Evolutionary conservation across 371 early-diverging fungal genomes (phyloP), one percentile per base, ranked within the genome.

Genomic region (Mucor piriformis): DNA sequence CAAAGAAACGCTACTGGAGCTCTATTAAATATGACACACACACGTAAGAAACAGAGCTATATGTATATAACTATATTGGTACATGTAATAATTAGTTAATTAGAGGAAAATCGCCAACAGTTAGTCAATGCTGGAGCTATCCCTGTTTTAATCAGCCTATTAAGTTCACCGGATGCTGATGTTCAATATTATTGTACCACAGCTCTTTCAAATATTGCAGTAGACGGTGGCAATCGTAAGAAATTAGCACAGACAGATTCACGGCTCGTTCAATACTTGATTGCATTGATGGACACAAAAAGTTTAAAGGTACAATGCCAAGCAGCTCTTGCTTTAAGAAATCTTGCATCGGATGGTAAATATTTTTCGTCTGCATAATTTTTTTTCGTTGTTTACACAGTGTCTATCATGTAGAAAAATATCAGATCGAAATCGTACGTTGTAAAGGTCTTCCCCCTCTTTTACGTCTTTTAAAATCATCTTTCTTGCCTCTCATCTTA

Each of bases 1-100:
- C 93, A 92, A 78, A 82, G 95, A 29, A 96, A 96, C 68, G 94
- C 96, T 0, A 90, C 94, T 1, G 96, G 96, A 15, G 96, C 96
- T 13, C 79, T 96, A 34, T 80, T 96, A 40, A 96, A 96, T 67
- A 93, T 96, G 94, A 96, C 96, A 34, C 95, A 96, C 72, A 87
- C 91, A 18, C 81, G 84, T 82, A 80, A 56, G 50, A 35, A 24
- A 18, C 1, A 38, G n/a, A 38, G 5, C 34, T 11, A 34, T 5
- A 34, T 11, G 1, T 6, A 13, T 40, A 16, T 13, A 44, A n/a
- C 12, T 33, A 6, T 10, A 24, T 8, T 32, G 4, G 27, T 1
- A 32, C 8, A 46, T 60, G 27, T 7, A 38, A 33, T 63, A 29
- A 21, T 32, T 44, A 46, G 44, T 55, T 38, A 24, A 8, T 33